A percentile compares a stretch with the other conserved stretches of the same genome.
phyloP scores from a whole-genome alignment of 768 basidiomycete species.

The Hypholoma sublateritium region DNA sequence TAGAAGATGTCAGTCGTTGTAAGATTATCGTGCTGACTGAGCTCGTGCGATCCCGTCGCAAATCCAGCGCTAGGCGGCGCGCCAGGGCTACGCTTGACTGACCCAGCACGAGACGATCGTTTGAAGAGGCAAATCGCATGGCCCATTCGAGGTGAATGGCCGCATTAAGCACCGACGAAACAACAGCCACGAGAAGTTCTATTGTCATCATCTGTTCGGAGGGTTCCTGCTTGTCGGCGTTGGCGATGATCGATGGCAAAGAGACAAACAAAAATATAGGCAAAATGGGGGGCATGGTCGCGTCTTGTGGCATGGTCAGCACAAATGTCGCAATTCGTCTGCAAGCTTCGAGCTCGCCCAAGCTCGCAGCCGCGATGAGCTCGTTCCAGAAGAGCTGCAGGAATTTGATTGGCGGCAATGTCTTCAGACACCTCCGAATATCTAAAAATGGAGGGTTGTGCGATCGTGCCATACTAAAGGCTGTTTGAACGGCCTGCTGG shows the following conservation, averaged over 20 bases:
- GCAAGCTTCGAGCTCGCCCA: conserved; percentile 62
- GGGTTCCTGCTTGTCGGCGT: conserved; percentile 52
- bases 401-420: conserved; percentile 59
- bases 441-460: conserved; percentile 68
- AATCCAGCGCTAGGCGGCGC: conserved; percentile 60
- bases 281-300: conserved; percentile 58
- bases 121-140: conserved; percentile 50
- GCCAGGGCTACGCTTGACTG: conserved; percentile 66
- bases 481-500: conserved; percentile 53
- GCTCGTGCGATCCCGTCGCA: conserved; percentile 51
- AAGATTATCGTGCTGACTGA: conserved; percentile 51
- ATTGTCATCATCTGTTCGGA: conserved; percentile 55
- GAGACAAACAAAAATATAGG: conserved; percentile 72
- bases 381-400: conserved; percentile 71
- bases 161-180: conserved; percentile 65
- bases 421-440: conserved; percentile 62
- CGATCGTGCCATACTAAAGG: conserved; percentile 55
- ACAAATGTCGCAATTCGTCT: conserved; percentile 68
- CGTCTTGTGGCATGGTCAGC: conserved; percentile 58
- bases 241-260: conserved; percentile 58
- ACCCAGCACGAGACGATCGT: conserved; percentile 52
- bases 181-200: conserved; percentile 64
- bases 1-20: conserved; percentile 60
- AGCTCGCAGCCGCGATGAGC: conserved; percentile 48
- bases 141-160: conserved; percentile 75